phyloP scores from a whole-genome alignment of 139 green algal genomes.

The Edaphochlamys debaryana region DNA sequence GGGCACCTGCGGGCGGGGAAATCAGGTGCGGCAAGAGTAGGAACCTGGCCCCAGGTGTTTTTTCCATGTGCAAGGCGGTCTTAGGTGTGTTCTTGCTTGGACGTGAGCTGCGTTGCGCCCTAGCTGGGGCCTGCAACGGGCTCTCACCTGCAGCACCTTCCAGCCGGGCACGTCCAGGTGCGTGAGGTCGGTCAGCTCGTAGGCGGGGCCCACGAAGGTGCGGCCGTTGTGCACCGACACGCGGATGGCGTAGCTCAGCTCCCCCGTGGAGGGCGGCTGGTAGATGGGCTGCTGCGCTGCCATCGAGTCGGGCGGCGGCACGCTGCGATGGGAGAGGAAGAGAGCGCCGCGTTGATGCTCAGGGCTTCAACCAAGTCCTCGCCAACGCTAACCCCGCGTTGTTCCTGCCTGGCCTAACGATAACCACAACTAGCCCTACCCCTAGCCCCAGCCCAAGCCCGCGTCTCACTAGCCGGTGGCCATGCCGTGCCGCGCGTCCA shows the following conservation, averaged over 20 bases:
- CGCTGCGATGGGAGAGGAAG: not conserved
- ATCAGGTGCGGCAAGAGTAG: too few species aligned
- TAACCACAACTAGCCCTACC: too few species aligned
- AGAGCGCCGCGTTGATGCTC: too few species aligned
- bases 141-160: slow-evolving; percentile 53
- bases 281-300: slow-evolving; percentile 25
- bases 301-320: slow-evolving; percentile 10
- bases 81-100: too few species aligned
- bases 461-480: slow-evolving; percentile 29
- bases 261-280: slow-evolving; percentile 34
- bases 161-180: slow-evolving; percentile 53
- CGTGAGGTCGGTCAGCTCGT: slow-evolving; percentile 42
- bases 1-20: not conserved
- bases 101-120: too few species aligned
- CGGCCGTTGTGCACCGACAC: slow-evolving; percentile 72
- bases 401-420: too few species aligned
- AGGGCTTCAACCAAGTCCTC: too few species aligned
- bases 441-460: too few species aligned
- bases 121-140: too few species aligned
- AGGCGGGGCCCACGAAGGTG: slow-evolving; percentile 63
- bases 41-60: too few species aligned
- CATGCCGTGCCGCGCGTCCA: slow-evolving; percentile 44
- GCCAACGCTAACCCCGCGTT: too few species aligned
- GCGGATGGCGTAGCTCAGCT: slow-evolving; percentile 56
- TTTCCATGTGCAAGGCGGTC: too few species aligned